Evolutionary conservation across 192 early-diverging fungal genomes (phyloP), one percentile per base, ranked within the genome.

Genomic region (Mortierella alpina): DNA sequence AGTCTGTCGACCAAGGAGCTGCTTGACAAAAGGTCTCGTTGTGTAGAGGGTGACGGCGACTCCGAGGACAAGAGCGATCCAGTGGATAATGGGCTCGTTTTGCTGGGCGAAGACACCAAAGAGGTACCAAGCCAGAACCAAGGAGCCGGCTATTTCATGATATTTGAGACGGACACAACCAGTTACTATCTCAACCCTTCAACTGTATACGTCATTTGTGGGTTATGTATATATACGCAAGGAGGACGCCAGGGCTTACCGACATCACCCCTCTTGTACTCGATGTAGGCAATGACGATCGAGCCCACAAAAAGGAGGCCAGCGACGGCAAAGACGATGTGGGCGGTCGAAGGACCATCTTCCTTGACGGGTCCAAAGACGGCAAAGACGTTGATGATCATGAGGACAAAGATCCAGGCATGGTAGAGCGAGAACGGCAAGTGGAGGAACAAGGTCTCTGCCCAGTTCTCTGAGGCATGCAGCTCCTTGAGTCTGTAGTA

Each of bases 341-440:
- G 66, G 47, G 84, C 78, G 23, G 86, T 63, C 17, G 68, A 64
- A 40, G 91, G 89, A 18, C 77, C 75, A 51, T 84, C 74, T 4
- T 82, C 79, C 5, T 68, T 55, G 39, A 75, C 75, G 40, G 63
- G 62, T n/a, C 87, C 85, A 66, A 92, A 87, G 66, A 85, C 85
- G 60, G 88, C 89, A 68, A 91, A 88, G 54, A 82, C 64, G 84
- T 89, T 91, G 70, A 91, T 70, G 72, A 89, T 75, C 75, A 79
- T 60, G 50, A 90, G 68, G 64, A 89, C 87, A 57, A 88, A 76
- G 59, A 92, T 84, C 87, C 89, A 90, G 41, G 88, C 91, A 79
- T 91, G 88, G 83, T 87, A 92, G 40, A 91, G 77, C 46, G 89
- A 90, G 86, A 93, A 89, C 70, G 92, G 92, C 48, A 89, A 86